Base-by-base conservation (phyloP, 1,284 basidiomycete species). In the Gastroboletus turbinatus region DNA sequence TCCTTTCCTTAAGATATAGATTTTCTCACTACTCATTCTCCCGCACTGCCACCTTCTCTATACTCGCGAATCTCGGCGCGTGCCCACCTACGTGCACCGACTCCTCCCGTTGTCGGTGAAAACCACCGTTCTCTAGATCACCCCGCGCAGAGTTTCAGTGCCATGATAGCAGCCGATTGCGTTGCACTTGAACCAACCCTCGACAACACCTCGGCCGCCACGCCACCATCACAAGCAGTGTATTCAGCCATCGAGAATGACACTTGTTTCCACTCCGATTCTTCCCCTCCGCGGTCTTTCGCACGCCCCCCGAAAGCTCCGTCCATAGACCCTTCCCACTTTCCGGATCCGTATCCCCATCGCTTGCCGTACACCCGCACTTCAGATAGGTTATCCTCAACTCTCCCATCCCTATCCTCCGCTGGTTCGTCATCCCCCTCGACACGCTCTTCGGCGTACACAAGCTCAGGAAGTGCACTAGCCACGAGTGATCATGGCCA, bases 381-480 rank as follows among this genome's bases (percentile, higher is more conserved):
- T 21, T 70, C 72, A 16, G 69, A 76, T 46, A 72, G 76, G 58
- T 70, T 76, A 7, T 72, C 75, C n/a, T 76, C 75, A 6, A 69
- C 74, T 36, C 77, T 77, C 40, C 82, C 83, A 5, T 75, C 83
- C 21, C 81, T 88, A 50, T 89, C 87, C 4, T 86, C 84, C 5
- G 79, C 81, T 40, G 81, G 81, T 50, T 88, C 88, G 1, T 84
- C 86, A 11, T 83, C 85, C 39, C 77, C 80, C 2, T 90, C 88
- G 5, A 83, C 87, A 8, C 82, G 88, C 55, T 90, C 89, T 4
- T 90, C 88, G 10, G 86, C 88, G 11, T 89, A 89, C 67, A 85
- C 87, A 25, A 85, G 78, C 66, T 83, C 82, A 29, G 86, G 83
- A 52, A 85, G 84, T 68, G 77, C 79, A 13, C 68, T 81, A 30